Evolutionary conservation across 2,329 filamentous ascomycete species (phyloP).

Genomic region (Lachnellula occidentalis): DNA sequence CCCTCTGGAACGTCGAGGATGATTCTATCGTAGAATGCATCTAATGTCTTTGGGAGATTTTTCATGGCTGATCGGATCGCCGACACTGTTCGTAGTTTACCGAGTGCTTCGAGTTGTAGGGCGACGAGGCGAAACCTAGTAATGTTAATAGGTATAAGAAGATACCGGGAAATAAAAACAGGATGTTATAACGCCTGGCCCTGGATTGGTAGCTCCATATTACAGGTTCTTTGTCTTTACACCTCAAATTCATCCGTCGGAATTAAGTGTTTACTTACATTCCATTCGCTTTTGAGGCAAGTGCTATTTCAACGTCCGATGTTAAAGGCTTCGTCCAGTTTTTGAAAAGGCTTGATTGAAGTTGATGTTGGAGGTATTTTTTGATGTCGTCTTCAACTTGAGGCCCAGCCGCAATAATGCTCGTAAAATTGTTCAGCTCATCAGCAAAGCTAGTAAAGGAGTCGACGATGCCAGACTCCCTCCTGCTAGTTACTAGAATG

Average conservation of each 20-base stretch:
- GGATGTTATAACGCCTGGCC: too few species aligned
- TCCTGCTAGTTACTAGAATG: slow-evolving; percentile 19
- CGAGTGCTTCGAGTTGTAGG: slow-evolving; percentile 12
- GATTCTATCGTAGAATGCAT: slow-evolving; percentile 11
- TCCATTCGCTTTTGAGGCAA: slow-evolving; percentile 3
- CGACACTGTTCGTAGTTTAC: neutral
- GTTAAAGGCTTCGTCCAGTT: neutral
- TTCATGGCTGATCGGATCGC: neutral
- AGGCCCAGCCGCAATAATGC: neutral
- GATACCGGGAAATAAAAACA: too few species aligned
- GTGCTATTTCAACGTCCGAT: neutral
- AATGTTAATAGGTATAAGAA: neutral
- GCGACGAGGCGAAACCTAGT: slow-evolving; percentile 17
- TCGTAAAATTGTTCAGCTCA: neutral
- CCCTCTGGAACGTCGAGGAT: neutral
- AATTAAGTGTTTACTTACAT: slow-evolving; percentile 1
- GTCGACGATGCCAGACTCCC: slow-evolving; percentile 24
- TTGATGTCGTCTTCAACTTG: slow-evolving; percentile 3
- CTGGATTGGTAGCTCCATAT: too few species aligned
- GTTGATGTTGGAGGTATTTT: slow-evolving; percentile 1
- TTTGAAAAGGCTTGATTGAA: neutral
- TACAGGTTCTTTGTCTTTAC: too few species aligned
- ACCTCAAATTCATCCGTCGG: too few species aligned
- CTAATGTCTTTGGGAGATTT: slow-evolving; percentile 8
- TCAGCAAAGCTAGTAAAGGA: neutral